These are phyloP conservation scores for Cladosporium sp. DNA, from an alignment of 2,329 filamentous ascomycete species.

Conservation along the genomic window DNA sequence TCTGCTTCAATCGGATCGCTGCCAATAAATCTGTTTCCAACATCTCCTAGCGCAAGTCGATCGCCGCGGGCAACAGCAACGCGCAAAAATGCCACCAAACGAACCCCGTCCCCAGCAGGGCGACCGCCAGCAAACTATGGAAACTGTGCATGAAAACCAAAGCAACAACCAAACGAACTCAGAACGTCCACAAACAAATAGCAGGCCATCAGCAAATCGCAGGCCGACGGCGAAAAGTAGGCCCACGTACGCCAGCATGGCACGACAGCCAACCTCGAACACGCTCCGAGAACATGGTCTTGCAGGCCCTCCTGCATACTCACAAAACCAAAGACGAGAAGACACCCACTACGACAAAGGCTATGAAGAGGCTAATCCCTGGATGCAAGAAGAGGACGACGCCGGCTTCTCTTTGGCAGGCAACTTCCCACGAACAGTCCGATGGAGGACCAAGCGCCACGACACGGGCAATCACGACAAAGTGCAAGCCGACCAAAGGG, in stretches of 20 bases:
- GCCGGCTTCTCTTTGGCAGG: slow-evolving; percentile 28
- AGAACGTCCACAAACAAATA: neutral
- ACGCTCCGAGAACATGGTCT: slow-evolving; percentile 3
- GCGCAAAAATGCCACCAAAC: neutral
- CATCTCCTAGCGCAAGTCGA: neutral
- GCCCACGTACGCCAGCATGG: neutral
- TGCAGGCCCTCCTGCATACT: slow-evolving; percentile 5
- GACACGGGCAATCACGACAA: slow-evolving; percentile 12
- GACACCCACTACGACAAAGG: slow-evolving; percentile 31
- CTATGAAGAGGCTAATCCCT: slow-evolving; percentile 30
- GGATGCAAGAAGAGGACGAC: slow-evolving; percentile 25
- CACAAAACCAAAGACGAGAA: slow-evolving; percentile 15
- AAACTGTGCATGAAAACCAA: neutral
- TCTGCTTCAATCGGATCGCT: neutral
- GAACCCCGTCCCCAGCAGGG: neutral
- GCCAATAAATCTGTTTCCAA: neutral
- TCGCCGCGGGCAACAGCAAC: neutral
- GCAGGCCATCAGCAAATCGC: neutral
- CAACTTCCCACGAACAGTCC: slow-evolving; percentile 30
- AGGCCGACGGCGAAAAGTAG: slow-evolving; percentile 1
- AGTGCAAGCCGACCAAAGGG: slow-evolving; percentile 25
- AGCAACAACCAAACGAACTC: neutral
- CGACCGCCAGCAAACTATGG: slow-evolving; percentile 8
- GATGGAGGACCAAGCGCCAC: slow-evolving; percentile 23
- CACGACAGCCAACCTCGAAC: neutral